Evolutionary conservation across 2,329 filamentous ascomycete species (phyloP), one percentile per base, ranked within the genome.

Genomic region (Aspergillus japonicus): DNA sequence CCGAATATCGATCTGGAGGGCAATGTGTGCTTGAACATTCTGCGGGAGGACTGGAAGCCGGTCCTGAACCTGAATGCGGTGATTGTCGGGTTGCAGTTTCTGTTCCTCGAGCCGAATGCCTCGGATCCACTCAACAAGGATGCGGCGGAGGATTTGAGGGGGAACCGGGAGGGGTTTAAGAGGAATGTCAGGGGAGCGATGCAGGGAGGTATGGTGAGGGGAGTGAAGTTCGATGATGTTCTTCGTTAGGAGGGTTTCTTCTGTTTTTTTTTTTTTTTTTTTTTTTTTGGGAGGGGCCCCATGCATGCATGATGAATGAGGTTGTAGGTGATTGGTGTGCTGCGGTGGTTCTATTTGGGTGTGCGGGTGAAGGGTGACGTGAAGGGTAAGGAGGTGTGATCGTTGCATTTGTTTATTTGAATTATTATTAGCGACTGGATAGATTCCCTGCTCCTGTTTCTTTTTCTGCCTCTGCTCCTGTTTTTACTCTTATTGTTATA

Each of bases 61-160:
- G 95, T 99, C 49, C 80, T 99, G 73, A 98, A 98, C 76, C 78
- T 99, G 74, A 97, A 98, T 73, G 93, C 95, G 16, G 92, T 98
- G 47, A 95, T 99, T 67, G 92, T 98, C 56, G 95, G 95, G 47
- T 80, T 99, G 73, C 76, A 96, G 89, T 98, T 98, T 74, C 84
- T 99, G 54, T 99, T 99, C 83, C 87, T 98, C 63, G 95, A 99
- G 76, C 95, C 95, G 19, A 99, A 99, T 73, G 92, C 95, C 10
- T 93, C 90, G 52, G 95, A 99, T 73, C 95, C 95, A n/a, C 81
- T 99, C 62, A 99, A 99, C 79, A 97, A 99, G 82, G 94, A 98
- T 71, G 95, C 95, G 0, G 95, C 95, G 4, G 92, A 97, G 62
- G 95, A 98, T 73, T 81, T 99, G 68, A 87, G 94, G 69, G 83